Evolutionary conservation across 1,284 basidiomycete species (phyloP), one percentile per base, ranked within the genome.

Genomic region (Papiliotrema terrestris): DNA sequence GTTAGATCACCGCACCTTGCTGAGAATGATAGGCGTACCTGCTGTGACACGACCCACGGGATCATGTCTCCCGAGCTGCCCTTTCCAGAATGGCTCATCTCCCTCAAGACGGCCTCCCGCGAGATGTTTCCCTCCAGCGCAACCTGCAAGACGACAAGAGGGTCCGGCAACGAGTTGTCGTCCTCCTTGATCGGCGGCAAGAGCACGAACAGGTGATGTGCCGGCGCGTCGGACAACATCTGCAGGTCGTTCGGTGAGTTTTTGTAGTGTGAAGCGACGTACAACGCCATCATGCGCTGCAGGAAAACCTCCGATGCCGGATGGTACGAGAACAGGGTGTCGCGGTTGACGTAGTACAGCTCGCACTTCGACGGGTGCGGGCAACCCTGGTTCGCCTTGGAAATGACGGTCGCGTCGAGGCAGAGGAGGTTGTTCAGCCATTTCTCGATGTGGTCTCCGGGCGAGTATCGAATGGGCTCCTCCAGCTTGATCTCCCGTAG

Each of bases 241-340:
- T 98, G 95, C 43, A 99, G 81, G 73, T 98, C 96, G 73, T 99
- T 98, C 20, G 96, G 96, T 71, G 94, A 91, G 77, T 98, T 99
- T 78, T 99, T 99, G 82, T 99, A 99, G 76, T 99, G 96, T 49
- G 86, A 88, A 1, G 95, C 90, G 51, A 98, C 94, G 76, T 97
- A 98, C 1, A 98, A 82, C 5, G 91, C 88, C 93, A 98, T 97
- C 88, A 98, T 93, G 45, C 94, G 85, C 77, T 98, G 96, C 43
- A 99, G 81, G 80, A 99, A 99, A 20, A 89, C 83, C 75, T 99
- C 96, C 4, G 90, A 93, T 3, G 94, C 95, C 1, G 95, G 91
- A 73, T 99, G 94, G 79, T 88, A 98, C 66, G 88, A 91, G 82
- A 99, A 99, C 37, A 98, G 80, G 0, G 96, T 97, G 73, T 99